A percentile compares a stretch with the other conserved stretches of the same genome.
Conservation (phyloP, 805 yeast genomes). For the Zygotorulaspora florentina region DNA sequence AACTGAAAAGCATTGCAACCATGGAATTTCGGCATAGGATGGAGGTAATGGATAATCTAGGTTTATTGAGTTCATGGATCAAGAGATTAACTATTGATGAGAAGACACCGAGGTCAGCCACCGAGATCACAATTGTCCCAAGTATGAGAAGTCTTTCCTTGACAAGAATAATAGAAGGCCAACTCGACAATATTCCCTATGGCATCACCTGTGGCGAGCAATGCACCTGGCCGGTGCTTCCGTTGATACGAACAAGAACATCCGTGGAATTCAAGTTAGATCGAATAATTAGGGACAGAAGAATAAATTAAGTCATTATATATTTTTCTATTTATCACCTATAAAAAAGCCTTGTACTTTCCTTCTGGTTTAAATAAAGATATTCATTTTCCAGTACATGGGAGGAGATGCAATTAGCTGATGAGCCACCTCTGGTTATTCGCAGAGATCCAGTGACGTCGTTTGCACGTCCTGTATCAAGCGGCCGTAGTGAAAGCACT, state of each 20-base stretch:
- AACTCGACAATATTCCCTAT: slow-evolving; percentile 74
- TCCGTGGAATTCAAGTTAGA: slow-evolving; percentile 86
- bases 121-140: slow-evolving; percentile 89
- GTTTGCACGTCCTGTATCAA: slow-evolving; percentile 75
- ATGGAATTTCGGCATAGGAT: slow-evolving; percentile 83
- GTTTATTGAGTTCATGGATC: slow-evolving; percentile 63
- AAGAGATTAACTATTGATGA: slow-evolving; percentile 84
- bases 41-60: slow-evolving; percentile 72
- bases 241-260: slow-evolving; percentile 81
- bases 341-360: slow-evolving; percentile 41
- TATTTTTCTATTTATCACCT: slow-evolving; percentile 26
- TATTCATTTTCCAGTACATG: slow-evolving; percentile 54
- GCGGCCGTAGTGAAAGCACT: slow-evolving; percentile 53
- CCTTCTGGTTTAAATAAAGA: slow-evolving; percentile 55
- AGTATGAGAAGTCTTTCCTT: slow-evolving; percentile 69
- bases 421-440: slow-evolving; percentile 52
- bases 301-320: slow-evolving; percentile 11
- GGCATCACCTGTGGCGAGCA: slow-evolving; percentile 90
- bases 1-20: slow-evolving; percentile 53
- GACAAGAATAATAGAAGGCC: slow-evolving; percentile 73
- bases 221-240: slow-evolving; percentile 88
- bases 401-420: slow-evolving; percentile 20
- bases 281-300: slow-evolving; percentile 49
- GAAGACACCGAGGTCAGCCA: slow-evolving; percentile 70
- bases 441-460: slow-evolving; percentile 74